Conservation (phyloP, 2,329 filamentous ascomycete species). For the Colletotrichum lentis region DNA sequence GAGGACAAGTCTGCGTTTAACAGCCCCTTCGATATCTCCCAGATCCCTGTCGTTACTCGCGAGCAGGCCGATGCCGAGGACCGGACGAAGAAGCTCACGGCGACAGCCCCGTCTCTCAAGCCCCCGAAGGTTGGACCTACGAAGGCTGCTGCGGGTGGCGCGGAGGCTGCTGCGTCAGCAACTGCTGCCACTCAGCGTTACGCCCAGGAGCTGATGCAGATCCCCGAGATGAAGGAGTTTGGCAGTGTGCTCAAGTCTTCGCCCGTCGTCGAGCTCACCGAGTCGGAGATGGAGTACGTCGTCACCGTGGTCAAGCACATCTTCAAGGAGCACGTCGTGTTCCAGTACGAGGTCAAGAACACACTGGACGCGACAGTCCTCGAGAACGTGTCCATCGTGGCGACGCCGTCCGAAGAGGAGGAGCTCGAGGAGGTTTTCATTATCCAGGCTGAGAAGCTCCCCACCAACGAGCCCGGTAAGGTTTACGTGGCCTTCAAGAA, state of each 20-base stretch:
- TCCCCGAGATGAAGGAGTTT: conserved; percentile 91
- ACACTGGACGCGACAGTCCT: conserved; percentile 90
- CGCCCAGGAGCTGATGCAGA: conserved; percentile 82
- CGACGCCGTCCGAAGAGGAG: conserved; percentile 81
- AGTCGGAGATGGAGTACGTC: conserved; percentile 97
- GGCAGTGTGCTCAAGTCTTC: conserved; percentile 93
- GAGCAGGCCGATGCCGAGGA: conserved; percentile 97
- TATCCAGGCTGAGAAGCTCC: conserved; percentile 83
- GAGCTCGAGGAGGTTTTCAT: conserved; percentile 92
- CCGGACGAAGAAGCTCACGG: conserved; percentile 95
- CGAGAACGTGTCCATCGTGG: conserved; percentile 86
- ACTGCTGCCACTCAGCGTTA: conserved; percentile 88
- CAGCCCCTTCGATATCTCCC: conserved; percentile 86
- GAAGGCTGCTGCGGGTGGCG: conserved; percentile 73
- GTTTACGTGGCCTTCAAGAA: conserved; percentile 97
- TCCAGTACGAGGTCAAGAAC: conserved; percentile 98
- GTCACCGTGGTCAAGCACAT: conserved; percentile 94
- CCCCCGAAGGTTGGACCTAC: conserved; percentile 82
- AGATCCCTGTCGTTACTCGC: conserved; percentile 90
- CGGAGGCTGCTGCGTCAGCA: conserved; percentile 78
- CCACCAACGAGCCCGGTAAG: conserved; percentile 86
- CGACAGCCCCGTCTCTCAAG: conserved; percentile 91
- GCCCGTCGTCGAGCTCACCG: conserved; percentile 84
- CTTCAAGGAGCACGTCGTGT: conserved; percentile 94
- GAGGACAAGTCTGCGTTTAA: conserved; percentile 87